Evolutionary conservation across 805 yeast species (phyloP), one percentile per base, ranked within the genome.

Genomic region (Saturnispora bothae): DNA sequence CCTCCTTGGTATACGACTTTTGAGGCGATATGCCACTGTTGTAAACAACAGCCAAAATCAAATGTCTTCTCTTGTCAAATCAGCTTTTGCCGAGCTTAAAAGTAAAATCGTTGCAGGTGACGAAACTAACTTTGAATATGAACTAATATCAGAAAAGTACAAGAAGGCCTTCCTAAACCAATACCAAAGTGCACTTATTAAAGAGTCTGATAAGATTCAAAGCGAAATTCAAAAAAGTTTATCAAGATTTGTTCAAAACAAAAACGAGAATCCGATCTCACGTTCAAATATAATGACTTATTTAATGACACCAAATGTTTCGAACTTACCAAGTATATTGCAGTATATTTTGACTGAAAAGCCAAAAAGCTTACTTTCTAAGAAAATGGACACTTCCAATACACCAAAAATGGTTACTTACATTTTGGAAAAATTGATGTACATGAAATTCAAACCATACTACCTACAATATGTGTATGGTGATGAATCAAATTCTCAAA

Each of bases 401-500:
- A 17, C 22, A 17, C 45, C 46, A 9, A 18, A 43, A 13, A 39
- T 49, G 4, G 41, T 49, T 16, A 54, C 57, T 30, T 25, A 41
- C 13, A 31, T 57, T 1, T 25, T 59, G 4, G 61, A 57, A 26
- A 48, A 50, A 38, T 31, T 55, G 9, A 43, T 58, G 16, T 60
- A 59, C 29, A 41, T 45, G 23, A 47, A 43, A 32, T 42, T 60
- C 39, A 57, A 57, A 42, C 64, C 65, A 4, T 43, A 41, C 29
- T 43, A 48, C 23, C 36, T 54, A 18, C 57, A 53, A 26, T 42
- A 49, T 32, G 38, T 45, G 4, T 56, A 50, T 34, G 53, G 54
- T 25, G 55, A 56, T 40, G 48, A 49, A 4, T 47, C 51, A 14
- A 59, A 60, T 39, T 47, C 48, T 16, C 57, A 53, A 40, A 59